Evolutionary conservation across 257 asterid genomes (phyloP), one percentile per base, ranked within the genome.

Genomic region (Jasminum sambac): DNA sequence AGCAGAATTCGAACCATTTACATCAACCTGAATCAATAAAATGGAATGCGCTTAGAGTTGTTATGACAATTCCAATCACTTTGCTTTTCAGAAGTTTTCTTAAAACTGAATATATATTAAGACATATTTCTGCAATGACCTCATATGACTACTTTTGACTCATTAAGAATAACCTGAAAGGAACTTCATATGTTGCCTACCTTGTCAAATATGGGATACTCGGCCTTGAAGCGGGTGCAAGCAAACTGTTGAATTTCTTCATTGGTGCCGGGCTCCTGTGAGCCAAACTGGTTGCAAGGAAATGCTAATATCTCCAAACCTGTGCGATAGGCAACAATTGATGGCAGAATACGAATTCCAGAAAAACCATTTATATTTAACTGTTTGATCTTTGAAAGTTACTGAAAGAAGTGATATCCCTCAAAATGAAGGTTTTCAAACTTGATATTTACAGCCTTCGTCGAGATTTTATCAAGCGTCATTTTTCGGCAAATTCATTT

Each of bases 221-320:
- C 97, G 0, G 98, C 98, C 85, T 93, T 93, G 30, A 93, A 93
- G 84, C 97, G 98, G 74, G 98, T 90, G 84, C 98, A 93, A 64
- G 86, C 97, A 64, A 87, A 90, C 58, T 90, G 84, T 72, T 82
- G 85, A 77, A 93, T 90, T 70, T 90, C 88, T 82, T 93, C 96
- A 66, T 84, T 89, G 73, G 70, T 84, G 57, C 97, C 96, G 21
- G 98, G 97, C 78, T 93, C 97, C 72, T 93, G 97, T 4, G 94
- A 85, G 38, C 94, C 96, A 80, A 93, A 93, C 82, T 93, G 98
- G 73, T 93, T 93, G 95, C 98, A 90, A 8, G 98, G 98, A 67
- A 93, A 93, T 63, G 97, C 98, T 63, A 93, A 80, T 61, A 93
- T 93, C 87, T 93, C 98, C 82, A 93, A 72, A 48, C 95, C 98